Base-by-base conservation (phyloP, 2,329 filamentous ascomycete genomes). In the Hymenoscyphus scutula region DNA sequence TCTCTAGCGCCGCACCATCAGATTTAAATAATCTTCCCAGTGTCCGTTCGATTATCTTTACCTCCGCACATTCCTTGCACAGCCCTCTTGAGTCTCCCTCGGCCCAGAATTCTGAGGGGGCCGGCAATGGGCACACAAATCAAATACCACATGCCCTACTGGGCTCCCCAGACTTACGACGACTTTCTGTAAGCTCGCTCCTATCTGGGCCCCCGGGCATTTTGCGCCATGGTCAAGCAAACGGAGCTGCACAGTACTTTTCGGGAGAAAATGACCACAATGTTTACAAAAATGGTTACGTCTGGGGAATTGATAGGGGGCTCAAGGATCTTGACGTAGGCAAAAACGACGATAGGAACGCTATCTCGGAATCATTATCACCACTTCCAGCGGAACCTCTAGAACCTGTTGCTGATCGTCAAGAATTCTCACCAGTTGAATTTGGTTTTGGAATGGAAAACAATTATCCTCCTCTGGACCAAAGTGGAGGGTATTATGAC, bases 301-400 rank as follows among this genome's bases (percentile, higher is more conserved):
- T 81, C 53, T 92, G 90, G 72, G 90, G 91, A 5, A 83, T 89
- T 64, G 91, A 94, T 71, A 80, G 84, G 61, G 91, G 90, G 0
- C 80, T 86, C 64, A 82, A 82, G 10, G 90, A 94, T 75, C 76
- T 85, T 23, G 90, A 94, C 69, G 77, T 90, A 1, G 85, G 85
- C 30, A 84, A 82, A 58, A 93, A 93, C 68, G 84, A 92, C 70
- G 90, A 94, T 68, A 76, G 78, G 32, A 83, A 83, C 57, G 89
- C 89, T 17, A 87, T 93, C 45, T 81, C 81, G 51, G 78, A 75
- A 54, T 75, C 75, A 54, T 34, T 13, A 13, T 77, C 76, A 59
- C 77, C 80, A 1, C 67, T 77, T 13, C n/a, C 63, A 3, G 34
- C 60, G 32, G 63, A 63, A 54, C 68, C 66, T 41, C 58, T 70